Conservation (phyloP, 1,139 yeast species). For the Hanseniaspora sp. region DNA sequence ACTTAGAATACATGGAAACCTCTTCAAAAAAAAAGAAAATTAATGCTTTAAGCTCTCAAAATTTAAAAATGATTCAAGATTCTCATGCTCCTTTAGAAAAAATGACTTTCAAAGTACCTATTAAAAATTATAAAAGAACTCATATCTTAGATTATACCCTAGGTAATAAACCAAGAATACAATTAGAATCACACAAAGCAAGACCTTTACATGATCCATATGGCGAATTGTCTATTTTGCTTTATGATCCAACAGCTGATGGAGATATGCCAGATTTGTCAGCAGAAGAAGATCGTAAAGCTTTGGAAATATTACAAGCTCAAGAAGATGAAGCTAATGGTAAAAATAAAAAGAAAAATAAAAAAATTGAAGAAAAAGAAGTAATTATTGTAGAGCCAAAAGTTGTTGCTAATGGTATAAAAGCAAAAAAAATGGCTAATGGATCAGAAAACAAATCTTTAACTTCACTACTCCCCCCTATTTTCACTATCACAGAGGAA, state of each 20-base stretch:
- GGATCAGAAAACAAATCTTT: slow-evolving; percentile 48
- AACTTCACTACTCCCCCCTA: slow-evolving; percentile 71
- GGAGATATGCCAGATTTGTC: slow-evolving; percentile 30
- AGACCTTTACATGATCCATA: slow-evolving; percentile 88
- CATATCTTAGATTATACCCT: slow-evolving; percentile 55
- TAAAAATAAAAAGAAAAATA: slow-evolving; percentile 14
- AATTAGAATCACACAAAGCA: slow-evolving; percentile 46
- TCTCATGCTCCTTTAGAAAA: slow-evolving; percentile 28
- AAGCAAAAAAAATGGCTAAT: slow-evolving; percentile 24
- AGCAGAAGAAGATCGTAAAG: slow-evolving; percentile 9
- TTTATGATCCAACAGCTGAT: slow-evolving; percentile 83
- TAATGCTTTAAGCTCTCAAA: slow-evolving; percentile 46
- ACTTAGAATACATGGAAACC: slow-evolving; percentile 34
- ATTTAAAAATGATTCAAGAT: slow-evolving; percentile 27
- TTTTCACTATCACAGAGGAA: slow-evolving; percentile 29
- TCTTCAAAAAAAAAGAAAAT: slow-evolving; percentile 28
- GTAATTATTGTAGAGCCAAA: background rate
- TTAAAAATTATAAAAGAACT: slow-evolving; percentile 33
- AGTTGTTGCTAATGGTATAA: slow-evolving; percentile 17
- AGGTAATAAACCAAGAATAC: slow-evolving; percentile 63
- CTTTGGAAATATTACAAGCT: background rate
- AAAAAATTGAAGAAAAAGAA: slow-evolving; percentile 16
- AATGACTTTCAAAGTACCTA: slow-evolving; percentile 39
- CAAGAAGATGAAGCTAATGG: slow-evolving; percentile 2
- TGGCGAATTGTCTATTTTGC: slow-evolving; percentile 84